Base-by-base conservation (phyloP, 2,329 filamentous ascomycete species). In the Colletotrichum tropicale region DNA sequence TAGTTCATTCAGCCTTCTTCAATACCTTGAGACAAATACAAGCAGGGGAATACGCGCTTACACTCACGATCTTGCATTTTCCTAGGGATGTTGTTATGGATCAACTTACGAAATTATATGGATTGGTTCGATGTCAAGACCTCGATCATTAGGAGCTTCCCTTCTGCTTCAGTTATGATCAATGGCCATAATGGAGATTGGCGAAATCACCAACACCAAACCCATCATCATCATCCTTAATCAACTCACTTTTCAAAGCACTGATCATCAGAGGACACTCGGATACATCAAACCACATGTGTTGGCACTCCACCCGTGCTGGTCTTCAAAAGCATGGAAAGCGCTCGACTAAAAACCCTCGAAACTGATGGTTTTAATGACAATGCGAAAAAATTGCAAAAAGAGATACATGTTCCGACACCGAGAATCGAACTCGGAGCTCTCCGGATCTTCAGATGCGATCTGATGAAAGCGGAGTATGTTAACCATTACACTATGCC, bases 401-500 rank as follows among this genome's bases (percentile, higher is more conserved):
- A 58, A 28, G 5, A 18, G 3, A 18, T 26, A 5, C 7, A 2
- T 6, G 24, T 66, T 66, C 64, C 64, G 64, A 66, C 64, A 66
- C 64, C 64, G 64, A 66, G 64, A 66, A 38, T 66, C 38, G 64
- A 66, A 66, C 64, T 66, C 64, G 64, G 64, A 34, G 64, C 64
- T 66, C 64, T 66, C 64, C 64, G 64, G 64, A 58, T 24, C 38
- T 48, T 12, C 15, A 21, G 38, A 32, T 15, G 26, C 36, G 15
- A 66, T 13, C 18, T 28, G 48, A 32, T 21, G 64, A 66, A 66
- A 66, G 64, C 64, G 64, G 64, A 66, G 64, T 66, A 66, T 66
- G 64, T 66, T 66, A 66, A 66, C 64, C 64, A 34, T 34, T 66
- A 66, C 64, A 66, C 64, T 66, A 66, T 66, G 64, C 64, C 64